These are phyloP conservation scores for Pleomassaria siparia DNA, from an alignment of 2,329 filamentous ascomycete genomes.

Conservation along the genomic window DNA sequence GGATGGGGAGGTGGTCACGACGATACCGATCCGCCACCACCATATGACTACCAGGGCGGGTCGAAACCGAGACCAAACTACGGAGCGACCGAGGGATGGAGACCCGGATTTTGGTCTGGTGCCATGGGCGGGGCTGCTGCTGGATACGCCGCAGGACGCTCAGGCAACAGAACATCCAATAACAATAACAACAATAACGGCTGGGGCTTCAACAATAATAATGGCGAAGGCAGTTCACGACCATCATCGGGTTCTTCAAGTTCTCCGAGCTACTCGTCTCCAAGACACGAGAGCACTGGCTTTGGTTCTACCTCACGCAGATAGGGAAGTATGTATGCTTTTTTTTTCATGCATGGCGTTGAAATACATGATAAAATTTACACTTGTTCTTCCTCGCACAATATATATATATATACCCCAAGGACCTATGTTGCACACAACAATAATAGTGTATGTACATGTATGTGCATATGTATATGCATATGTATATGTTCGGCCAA, in stretches of 20 bases:
- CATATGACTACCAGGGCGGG: conserved; percentile 46
- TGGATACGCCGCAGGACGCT: conserved; percentile 62
- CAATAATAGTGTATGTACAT: too few relatives aligned
- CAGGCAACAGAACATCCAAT: conserved; percentile 41
- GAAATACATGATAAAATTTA: too few relatives aligned
- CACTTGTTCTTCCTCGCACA: neutral
- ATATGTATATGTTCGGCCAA: too few relatives aligned
- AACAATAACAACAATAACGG: conserved; percentile 43
- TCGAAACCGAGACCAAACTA: conserved; percentile 11
- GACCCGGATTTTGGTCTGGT: conserved; percentile 75
- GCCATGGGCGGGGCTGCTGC: conserved; percentile 69
- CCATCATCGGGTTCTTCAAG: conserved; percentile 30
- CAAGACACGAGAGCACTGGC: conserved; percentile 68
- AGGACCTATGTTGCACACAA: too few relatives aligned
- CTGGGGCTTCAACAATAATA: conserved; percentile 35
- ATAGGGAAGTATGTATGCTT: neutral
- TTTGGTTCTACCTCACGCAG: conserved; percentile 64
- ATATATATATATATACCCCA: too few relatives aligned
- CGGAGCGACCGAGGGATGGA: conserved; percentile 55
- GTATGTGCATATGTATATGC: too few relatives aligned
- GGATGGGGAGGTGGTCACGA: conserved; percentile 38
- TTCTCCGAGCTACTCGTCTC: conserved; percentile 45
- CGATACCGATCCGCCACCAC: conserved; percentile 54
- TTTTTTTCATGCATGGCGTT: conserved; percentile 8
- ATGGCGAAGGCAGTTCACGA: conserved; percentile 41